A percentile compares a stretch with the other conserved stretches of the same genome.
phyloP scores from a whole-genome alignment of 495 filamentous ascomycete species.

The Penicillium psychrofluorescens region DNA sequence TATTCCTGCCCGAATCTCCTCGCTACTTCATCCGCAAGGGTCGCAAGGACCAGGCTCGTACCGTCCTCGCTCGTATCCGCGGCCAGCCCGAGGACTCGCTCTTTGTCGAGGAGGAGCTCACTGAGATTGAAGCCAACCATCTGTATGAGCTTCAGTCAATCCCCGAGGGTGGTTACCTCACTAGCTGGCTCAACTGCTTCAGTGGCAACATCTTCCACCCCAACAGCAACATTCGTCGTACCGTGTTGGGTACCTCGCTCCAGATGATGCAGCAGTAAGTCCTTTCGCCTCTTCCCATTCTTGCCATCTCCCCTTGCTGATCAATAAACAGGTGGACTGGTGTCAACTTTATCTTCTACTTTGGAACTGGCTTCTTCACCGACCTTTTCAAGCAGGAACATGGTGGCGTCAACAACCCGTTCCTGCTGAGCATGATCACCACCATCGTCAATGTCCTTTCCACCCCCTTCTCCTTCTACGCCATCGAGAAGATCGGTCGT shows the following conservation, averaged over 20 bases:
- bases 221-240: constrained; percentile 63
- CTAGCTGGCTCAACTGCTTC: constrained; percentile 62
- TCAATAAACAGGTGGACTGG: constrained; percentile 48
- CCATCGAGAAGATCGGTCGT: constrained; percentile 75
- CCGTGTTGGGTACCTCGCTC: constrained; percentile 65
- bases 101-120: constrained; percentile 59
- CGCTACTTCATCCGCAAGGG: constrained; percentile 57
- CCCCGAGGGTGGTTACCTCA: constrained; percentile 51
- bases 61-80: constrained; percentile 34
- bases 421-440: constrained; percentile 73
- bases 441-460: constrained; percentile 81
- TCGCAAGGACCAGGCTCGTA: constrained; percentile 29
- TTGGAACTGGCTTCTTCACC: constrained; percentile 70
- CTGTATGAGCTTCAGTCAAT: constrained; percentile 59
- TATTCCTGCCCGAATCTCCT: constrained; percentile 70
- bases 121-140: constrained; percentile 71
- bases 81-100: constrained; percentile 49
- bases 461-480: constrained; percentile 74
- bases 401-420: constrained; percentile 62
- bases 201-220: constrained; percentile 52
- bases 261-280: constrained; percentile 73
- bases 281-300: neutral
- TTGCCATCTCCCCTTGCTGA: too few species aligned
- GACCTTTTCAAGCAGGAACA: constrained; percentile 27
- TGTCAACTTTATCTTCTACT: constrained; percentile 94